Percentiles rank a stretch among this genome's conserved stretches.
Evolutionary conservation across 345 rosid species (phyloP).

Genomic region (Bruguiera sexangula): DNA sequence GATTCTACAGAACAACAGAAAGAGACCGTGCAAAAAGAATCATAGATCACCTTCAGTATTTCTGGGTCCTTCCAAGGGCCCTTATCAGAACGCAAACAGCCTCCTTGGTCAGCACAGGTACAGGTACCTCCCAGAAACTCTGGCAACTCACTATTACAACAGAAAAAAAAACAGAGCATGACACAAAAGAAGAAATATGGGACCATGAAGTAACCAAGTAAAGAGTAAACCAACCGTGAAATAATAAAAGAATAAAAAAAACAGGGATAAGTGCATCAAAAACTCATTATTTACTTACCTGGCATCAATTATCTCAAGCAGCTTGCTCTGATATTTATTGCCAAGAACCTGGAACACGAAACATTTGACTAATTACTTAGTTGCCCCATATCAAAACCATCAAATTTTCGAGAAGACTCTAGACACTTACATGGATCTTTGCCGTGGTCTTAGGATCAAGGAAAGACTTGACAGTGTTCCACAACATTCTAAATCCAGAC

Average conservation of each 20-base stretch:
- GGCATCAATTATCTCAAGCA: slow-evolving; percentile 88
- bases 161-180: neutral
- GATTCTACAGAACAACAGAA: slow-evolving; percentile 2
- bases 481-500: slow-evolving; percentile 96
- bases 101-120: slow-evolving; percentile 78
- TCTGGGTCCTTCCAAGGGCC: slow-evolving; percentile 90
- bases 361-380: slow-evolving; percentile 7
- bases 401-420: slow-evolving; percentile 6
- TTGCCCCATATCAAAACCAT: slow-evolving; percentile 10
- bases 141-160: slow-evolving; percentile 68
- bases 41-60: slow-evolving; percentile 54
- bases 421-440: slow-evolving; percentile 72
- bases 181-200: neutral
- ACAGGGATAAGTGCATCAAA: neutral
- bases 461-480: slow-evolving; percentile 92
- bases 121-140: slow-evolving; percentile 90
- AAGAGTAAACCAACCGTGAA: neutral
- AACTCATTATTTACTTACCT: slow-evolving; percentile 34
- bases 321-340: slow-evolving; percentile 86
- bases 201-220: neutral
- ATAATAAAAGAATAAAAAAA: neutral
- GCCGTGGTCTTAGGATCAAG: slow-evolving; percentile 97
- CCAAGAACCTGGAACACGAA: slow-evolving; percentile 70
- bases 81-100: slow-evolving; percentile 90
- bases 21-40: neutral